A percentile compares a stretch with the other conserved stretches of the same genome.
phyloP scores from a whole-genome alignment of 805 yeast genomes.

The Cyberlindnera mississippiensis region DNA sequence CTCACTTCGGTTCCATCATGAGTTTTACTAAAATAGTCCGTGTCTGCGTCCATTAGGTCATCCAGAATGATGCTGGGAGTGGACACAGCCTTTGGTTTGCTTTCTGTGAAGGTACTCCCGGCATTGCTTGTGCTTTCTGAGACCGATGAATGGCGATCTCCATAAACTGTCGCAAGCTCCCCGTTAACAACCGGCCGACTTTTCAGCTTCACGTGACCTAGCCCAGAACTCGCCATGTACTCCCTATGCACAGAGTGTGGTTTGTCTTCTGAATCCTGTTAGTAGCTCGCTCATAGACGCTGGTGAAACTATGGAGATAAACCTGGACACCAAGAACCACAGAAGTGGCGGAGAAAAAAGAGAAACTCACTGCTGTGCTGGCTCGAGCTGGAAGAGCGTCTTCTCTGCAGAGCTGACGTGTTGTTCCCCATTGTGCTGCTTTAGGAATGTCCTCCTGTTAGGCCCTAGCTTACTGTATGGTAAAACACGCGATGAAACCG shows the following conservation, averaged over 20 bases:
- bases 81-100: slow-evolving; percentile 12
- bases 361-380: too few species aligned
- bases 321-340: too few species aligned
- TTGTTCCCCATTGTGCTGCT: slow-evolving; percentile 13
- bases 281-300: too few species aligned
- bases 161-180: slow-evolving; percentile 10
- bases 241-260: slow-evolving; percentile 8
- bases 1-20: slow-evolving; percentile 5
- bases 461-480: neutral
- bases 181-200: slow-evolving; percentile 12
- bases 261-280: slow-evolving; percentile 2
- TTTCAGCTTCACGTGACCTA: slow-evolving; percentile 11
- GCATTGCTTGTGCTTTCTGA: neutral
- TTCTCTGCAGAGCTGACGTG: slow-evolving; percentile 6
- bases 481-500: neutral
- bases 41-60: slow-evolving; percentile 12
- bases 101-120: neutral
- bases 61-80: slow-evolving; percentile 19
- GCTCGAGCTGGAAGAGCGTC: slow-evolving; percentile 5
- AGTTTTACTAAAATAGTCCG: slow-evolving; percentile 15
- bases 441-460: too few species aligned
- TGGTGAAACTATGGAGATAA: too few species aligned
- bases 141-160: slow-evolving; percentile 5
- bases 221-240: slow-evolving; percentile 5
- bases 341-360: too few species aligned